phyloP scores from a whole-genome alignment of 768 basidiomycete genomes.

The Pisolithus tinctorius region DNA sequence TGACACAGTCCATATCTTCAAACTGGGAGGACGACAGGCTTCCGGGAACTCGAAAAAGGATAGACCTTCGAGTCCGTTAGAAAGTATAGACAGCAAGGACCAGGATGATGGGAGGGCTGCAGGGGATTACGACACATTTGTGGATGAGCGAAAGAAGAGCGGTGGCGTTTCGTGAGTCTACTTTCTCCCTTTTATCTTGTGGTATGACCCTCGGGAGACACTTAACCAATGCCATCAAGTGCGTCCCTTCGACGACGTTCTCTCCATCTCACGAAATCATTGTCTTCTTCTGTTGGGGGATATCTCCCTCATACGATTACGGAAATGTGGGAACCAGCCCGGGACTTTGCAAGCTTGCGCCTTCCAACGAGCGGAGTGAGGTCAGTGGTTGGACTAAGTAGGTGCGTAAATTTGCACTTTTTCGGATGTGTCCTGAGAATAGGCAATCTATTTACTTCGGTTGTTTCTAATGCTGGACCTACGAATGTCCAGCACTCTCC shows the following conservation, averaged over 20 bases:
- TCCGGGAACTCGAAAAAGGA: constrained; percentile 19
- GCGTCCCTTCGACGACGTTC: constrained; percentile 62
- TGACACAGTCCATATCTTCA: constrained; percentile 96
- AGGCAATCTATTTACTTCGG: not conserved
- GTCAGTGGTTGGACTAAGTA: constrained; percentile 84
- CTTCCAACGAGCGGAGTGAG: constrained; percentile 72
- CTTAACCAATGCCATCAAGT: constrained; percentile 7
- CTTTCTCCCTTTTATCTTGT: not conserved
- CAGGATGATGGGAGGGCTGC: constrained; percentile 50
- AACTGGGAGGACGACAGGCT: constrained; percentile 49
- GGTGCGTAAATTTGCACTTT: constrained; percentile 44
- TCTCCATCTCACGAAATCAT: constrained; percentile 63
- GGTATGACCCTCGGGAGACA: not conserved
- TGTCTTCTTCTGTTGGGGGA: constrained; percentile 75
- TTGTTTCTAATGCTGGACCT: not conserved
- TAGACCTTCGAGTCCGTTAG: constrained; percentile 51
- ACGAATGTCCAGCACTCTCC: constrained; percentile 59
- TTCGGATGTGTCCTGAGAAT: not conserved
- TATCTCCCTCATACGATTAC: constrained; percentile 86
- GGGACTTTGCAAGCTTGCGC: constrained; percentile 89
- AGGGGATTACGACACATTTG: constrained; percentile 80
- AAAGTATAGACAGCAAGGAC: constrained; percentile 58
- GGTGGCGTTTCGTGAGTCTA: constrained; percentile 47
- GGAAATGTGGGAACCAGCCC: constrained; percentile 94
- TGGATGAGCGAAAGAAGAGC: constrained; percentile 66